These are phyloP conservation scores for Trichoderma asperelloides DNA, from an alignment of 495 filamentous ascomycete species.

Conservation along the genomic window DNA sequence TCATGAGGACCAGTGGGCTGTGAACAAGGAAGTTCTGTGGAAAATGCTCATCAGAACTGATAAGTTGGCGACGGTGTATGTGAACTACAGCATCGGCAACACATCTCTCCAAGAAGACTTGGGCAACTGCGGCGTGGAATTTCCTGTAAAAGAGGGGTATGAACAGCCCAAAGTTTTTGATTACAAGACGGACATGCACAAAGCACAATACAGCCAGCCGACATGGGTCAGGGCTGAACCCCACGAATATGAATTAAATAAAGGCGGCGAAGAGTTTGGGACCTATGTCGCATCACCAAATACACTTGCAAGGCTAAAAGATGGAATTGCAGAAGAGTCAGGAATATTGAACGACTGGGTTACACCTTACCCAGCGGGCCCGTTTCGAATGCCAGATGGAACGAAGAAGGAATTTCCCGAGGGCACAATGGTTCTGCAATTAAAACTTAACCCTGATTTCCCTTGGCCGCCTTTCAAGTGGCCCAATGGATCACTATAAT, in stretches of 20 bases:
- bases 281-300: neutral
- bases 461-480: slow-evolving; percentile 16
- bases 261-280: neutral
- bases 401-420: slow-evolving; percentile 16
- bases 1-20: slow-evolving; percentile 7
- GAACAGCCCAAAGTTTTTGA: slow-evolving; percentile 9
- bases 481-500: slow-evolving; percentile 15
- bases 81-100: slow-evolving; percentile 17
- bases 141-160: slow-evolving; percentile 11
- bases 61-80: slow-evolving; percentile 10
- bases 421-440: slow-evolving; percentile 10
- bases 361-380: neutral
- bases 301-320: neutral
- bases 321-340: neutral
- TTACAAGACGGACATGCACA: slow-evolving; percentile 10
- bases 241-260: slow-evolving; percentile 15
- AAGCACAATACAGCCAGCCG: neutral
- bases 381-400: slow-evolving; percentile 10
- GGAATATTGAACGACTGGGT: neutral
- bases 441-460: slow-evolving; percentile 13
- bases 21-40: slow-evolving; percentile 14
- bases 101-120: slow-evolving; percentile 15
- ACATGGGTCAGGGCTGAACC: slow-evolving; percentile 10
- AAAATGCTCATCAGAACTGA: slow-evolving; percentile 15
- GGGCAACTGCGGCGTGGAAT: slow-evolving; percentile 10